Conservation (phyloP, 805 yeast genomes). For the Tetrapisispora taiwanensis region DNA sequence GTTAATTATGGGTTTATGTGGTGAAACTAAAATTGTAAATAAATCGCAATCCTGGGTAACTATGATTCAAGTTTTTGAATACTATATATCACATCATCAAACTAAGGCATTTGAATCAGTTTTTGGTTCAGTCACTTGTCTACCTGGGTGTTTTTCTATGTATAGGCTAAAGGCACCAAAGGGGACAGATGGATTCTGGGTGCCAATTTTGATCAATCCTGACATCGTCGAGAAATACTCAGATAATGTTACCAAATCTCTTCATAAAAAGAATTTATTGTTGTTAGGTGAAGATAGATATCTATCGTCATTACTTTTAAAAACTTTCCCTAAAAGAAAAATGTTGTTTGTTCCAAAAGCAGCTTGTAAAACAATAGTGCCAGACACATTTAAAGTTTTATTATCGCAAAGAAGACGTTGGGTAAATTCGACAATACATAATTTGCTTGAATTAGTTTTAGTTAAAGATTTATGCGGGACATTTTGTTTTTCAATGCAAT, state of each 20-base stretch:
- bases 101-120: constrained; percentile 89
- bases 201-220: constrained; percentile 84
- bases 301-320: constrained; percentile 73
- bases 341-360: constrained; percentile 85
- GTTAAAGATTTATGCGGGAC: constrained; percentile 89
- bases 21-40: constrained; percentile 86
- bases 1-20: constrained; percentile 83
- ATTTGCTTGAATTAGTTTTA: constrained; percentile 74
- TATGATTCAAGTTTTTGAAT: constrained; percentile 87
- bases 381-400: constrained; percentile 65
- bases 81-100: constrained; percentile 88
- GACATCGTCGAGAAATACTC: constrained; percentile 88
- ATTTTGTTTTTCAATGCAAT: constrained; percentile 91
- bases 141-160: constrained; percentile 92
- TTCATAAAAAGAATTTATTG: constrained; percentile 77
- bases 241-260: constrained; percentile 71
- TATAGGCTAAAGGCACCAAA: constrained; percentile 86
- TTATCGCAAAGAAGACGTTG: constrained; percentile 92
- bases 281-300: constrained; percentile 86
- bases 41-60: constrained; percentile 82
- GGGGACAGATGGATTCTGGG: constrained; percentile 75
- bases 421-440: constrained; percentile 93
- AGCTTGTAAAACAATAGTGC: constrained; percentile 83
- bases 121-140: constrained; percentile 88
- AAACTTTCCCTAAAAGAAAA: constrained; percentile 81